Evolutionary conservation across 2,329 filamentous ascomycete species (phyloP).

Genomic region (Pseudogymnoascus sp.): DNA sequence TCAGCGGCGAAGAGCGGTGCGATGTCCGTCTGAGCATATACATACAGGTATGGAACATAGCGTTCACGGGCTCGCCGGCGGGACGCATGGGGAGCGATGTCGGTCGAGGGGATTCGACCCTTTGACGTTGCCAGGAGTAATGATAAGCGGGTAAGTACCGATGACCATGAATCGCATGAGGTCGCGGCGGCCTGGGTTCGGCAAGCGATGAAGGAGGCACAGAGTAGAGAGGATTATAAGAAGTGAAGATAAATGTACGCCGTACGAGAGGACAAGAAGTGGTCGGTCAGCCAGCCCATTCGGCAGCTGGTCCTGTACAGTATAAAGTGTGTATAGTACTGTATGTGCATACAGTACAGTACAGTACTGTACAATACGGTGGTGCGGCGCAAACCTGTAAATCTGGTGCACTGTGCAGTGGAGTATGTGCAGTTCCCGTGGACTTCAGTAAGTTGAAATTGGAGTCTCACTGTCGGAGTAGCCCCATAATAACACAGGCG

Average conservation of each 20-base stretch:
- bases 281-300: not conserved
- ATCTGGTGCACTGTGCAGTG: not conserved
- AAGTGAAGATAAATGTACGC: not conserved
- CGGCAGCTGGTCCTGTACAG: not conserved
- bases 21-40: not conserved
- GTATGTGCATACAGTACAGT: not conserved
- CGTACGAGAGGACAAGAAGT: not conserved
- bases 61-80: constrained; percentile 11
- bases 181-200: not conserved
- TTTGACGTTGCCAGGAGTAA: not conserved
- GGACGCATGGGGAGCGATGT: constrained; percentile 22
- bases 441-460: not conserved
- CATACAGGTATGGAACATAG: constrained; percentile 30
- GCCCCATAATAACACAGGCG: not conserved
- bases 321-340: not conserved
- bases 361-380: not conserved
- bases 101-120: not conserved
- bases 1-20: not conserved
- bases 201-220: not conserved
- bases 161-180: not conserved
- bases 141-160: not conserved
- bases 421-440: not conserved
- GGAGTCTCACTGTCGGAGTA: not conserved
- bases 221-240: not conserved
- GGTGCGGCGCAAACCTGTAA: not conserved